phyloP scores from a whole-genome alignment of 2,329 filamentous ascomycete genomes.

The Leptographium procerum region DNA sequence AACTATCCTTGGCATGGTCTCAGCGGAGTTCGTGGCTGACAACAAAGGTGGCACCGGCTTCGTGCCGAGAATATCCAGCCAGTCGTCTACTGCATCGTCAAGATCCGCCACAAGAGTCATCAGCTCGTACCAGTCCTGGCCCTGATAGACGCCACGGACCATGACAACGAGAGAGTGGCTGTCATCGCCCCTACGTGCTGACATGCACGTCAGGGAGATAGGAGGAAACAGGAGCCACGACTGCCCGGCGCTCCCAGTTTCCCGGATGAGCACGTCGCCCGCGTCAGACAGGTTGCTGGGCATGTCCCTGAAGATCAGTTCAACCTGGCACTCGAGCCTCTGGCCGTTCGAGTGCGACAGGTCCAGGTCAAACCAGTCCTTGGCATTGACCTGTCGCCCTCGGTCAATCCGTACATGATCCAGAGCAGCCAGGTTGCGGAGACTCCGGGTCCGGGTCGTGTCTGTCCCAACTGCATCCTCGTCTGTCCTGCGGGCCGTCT shows the following conservation, averaged over 20 bases:
- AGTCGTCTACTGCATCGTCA: conserved; percentile 69
- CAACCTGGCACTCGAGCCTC: conserved; percentile 76
- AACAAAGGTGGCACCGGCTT: conserved; percentile 27
- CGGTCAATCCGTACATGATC: conserved; percentile 61
- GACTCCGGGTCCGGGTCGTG: conserved; percentile 65
- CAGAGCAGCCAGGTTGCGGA: conserved; percentile 62
- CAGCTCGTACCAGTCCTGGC: conserved; percentile 71
- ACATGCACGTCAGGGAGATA: conserved; percentile 59
- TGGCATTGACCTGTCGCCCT: conserved; percentile 72
- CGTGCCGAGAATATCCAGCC: conserved; percentile 66
- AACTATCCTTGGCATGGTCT: background rate
- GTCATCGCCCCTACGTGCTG: conserved; percentile 63
- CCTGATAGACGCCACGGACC: conserved; percentile 52
- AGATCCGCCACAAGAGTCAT: conserved; percentile 66
- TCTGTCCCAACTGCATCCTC: conserved; percentile 81
- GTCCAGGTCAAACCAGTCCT: conserved; percentile 81
- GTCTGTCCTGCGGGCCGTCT: conserved; percentile 64
- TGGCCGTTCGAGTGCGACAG: conserved; percentile 83
- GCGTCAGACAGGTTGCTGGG: conserved; percentile 51
- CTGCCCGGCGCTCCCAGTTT: conserved; percentile 60
- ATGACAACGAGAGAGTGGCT: conserved; percentile 71
- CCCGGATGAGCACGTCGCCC: conserved; percentile 85
- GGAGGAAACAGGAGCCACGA: conserved; percentile 87
- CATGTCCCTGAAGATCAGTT: conserved; percentile 77
- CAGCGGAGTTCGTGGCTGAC: background rate